Percentiles rank a stretch among this genome's conserved stretches.
These are phyloP conservation scores for Hyaloscypha variabilis DNA, from an alignment of 495 filamentous ascomycete genomes.

Conservation along the genomic window DNA sequence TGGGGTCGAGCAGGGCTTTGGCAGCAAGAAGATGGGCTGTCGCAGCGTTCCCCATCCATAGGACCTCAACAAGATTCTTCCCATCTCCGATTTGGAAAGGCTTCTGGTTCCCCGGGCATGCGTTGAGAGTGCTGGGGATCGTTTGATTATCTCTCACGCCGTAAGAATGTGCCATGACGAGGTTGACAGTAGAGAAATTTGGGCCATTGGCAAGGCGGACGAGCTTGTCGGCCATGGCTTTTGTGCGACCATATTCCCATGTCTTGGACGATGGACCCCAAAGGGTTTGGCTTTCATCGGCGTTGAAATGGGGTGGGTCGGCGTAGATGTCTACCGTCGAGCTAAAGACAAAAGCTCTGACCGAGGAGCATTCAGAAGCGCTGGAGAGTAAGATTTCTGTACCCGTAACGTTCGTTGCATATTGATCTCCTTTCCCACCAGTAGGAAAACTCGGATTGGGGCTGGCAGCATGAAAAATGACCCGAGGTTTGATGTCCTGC, in stretches of 20 bases:
- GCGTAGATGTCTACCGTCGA: background rate
- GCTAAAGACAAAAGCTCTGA: background rate
- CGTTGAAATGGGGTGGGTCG: background rate
- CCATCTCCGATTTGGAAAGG: background rate
- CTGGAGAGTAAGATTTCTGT: background rate
- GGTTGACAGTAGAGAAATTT: background rate
- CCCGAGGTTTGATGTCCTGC: background rate
- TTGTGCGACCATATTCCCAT: background rate
- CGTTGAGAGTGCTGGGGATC: background rate
- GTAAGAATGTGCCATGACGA: background rate
- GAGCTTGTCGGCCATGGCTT: background rate
- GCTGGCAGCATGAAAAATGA: background rate
- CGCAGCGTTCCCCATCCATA: background rate
- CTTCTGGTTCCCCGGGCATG: background rate
- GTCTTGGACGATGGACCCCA: background rate
- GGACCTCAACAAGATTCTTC: background rate
- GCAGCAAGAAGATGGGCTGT: background rate
- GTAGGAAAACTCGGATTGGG: conserved; percentile 3
- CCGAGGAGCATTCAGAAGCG: background rate
- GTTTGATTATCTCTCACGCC: background rate
- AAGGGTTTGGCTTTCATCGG: background rate
- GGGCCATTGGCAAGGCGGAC: background rate
- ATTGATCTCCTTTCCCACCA: background rate
- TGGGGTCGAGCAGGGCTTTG: background rate
- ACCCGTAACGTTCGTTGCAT: background rate